Conservation (phyloP, 805 yeast species). For the Metschnikowia drakensbergensis region DNA sequence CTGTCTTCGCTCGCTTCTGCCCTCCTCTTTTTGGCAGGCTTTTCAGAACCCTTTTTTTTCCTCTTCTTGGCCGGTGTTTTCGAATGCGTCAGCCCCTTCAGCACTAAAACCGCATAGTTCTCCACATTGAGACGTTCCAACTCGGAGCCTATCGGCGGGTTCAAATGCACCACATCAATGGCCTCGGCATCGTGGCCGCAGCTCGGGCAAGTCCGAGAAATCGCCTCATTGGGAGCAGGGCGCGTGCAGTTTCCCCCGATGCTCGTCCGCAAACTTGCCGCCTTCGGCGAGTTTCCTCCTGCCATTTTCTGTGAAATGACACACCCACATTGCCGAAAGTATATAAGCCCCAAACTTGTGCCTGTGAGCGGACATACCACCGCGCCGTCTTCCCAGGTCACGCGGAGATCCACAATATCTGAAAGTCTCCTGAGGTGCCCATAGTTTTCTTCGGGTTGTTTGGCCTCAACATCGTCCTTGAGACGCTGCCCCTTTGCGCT, state of each 20-base stretch:
- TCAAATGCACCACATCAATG: conserved; percentile 34
- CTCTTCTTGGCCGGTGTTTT: conserved; percentile 15
- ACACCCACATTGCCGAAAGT: conserved; percentile 40
- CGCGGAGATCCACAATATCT: conserved; percentile 13
- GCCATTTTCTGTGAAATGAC: conserved; percentile 21
- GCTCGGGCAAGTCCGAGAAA: conserved; percentile 27
- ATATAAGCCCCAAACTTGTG: conserved; percentile 21
- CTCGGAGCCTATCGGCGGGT: conserved; percentile 19
- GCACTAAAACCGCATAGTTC: conserved; percentile 13
- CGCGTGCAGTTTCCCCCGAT: not conserved
- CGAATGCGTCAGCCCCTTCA: conserved; percentile 22
- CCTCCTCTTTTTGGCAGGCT: not conserved
- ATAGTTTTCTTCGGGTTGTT: not conserved
- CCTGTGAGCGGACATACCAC: conserved; percentile 34
- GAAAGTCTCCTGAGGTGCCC: conserved; percentile 13
- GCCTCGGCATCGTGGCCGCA: conserved; percentile 19
- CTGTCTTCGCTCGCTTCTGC: not conserved
- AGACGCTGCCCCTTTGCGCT: not conserved
- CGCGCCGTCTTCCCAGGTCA: conserved; percentile 11
- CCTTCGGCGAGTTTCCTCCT: conserved; percentile 7
- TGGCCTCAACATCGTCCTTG: too few species aligned
- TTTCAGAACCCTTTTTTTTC: conserved; percentile 2
- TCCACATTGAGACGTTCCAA: conserved; percentile 12
- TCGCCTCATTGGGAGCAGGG: not conserved
- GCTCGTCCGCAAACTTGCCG: not conserved